Evolutionary conservation across 1,284 basidiomycete genomes (phyloP), one percentile per base, ranked within the genome.

Genomic region (Ganoderma leucocontextum): DNA sequence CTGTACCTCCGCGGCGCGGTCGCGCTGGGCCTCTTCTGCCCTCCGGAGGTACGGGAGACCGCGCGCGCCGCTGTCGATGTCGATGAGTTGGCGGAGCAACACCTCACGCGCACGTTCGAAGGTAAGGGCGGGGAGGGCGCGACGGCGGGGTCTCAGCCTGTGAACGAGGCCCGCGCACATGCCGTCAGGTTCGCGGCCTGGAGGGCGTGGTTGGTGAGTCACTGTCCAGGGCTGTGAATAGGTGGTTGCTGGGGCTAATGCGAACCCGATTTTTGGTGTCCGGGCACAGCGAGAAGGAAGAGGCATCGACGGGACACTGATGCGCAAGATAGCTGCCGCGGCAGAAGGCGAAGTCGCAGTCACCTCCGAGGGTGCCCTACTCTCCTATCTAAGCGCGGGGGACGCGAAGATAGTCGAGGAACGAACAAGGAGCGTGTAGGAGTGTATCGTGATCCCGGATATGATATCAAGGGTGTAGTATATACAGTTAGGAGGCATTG

Each of bases 1-100:
- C 79, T 88, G 70, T 91, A 89, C 77, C 72, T 88, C 47, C 82
- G 87, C 4, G 70, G 74, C 12, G 74, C 73, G 71, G 29, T 76
- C 63, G n/a, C 47, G 17, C 41, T 41, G n/a, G 8, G 36, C 22
- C 38, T 55, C 49, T 55, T 42, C 41, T n/a, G n/a, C n/a, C 59
- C 17, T 52, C 19, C 19, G 15, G 10, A 13, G 33, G 33, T 17
- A 7, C 29, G 13, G 22, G 47, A 10, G 15, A 13, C 33, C 25
- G 25, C 25, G 12, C 25, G 15, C 15, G 29, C 12, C 38, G 63
- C 63, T 12, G 36, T 61, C 33, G 25, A 36, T 12, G 36, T 61
- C 33, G 25, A 36, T n/a, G 62, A 42, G 9, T 41, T 69, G 63
- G 60, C 60, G 17, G 59, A 36, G 39, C 15, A 39, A 10, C 6